Conservation (phyloP, 2,329 filamentous ascomycete species). For the Neoarthrinium moseri region DNA sequence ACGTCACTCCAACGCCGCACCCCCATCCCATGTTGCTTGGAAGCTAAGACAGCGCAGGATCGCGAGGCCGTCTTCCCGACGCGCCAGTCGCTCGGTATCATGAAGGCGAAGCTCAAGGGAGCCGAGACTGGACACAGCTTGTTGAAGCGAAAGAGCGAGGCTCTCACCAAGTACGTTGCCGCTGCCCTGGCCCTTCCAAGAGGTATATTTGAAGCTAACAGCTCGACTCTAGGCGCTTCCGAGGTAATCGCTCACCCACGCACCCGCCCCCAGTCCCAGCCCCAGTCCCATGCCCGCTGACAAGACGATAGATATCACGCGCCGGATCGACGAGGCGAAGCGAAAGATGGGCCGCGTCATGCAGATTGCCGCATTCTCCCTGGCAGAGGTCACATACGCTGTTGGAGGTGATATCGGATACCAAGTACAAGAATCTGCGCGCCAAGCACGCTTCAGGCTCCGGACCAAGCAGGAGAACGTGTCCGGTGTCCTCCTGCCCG, state of each 20-base stretch:
- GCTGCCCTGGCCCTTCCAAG: no score
- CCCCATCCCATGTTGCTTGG: no score
- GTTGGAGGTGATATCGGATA: constrained; percentile 95
- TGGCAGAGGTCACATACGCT: constrained; percentile 96
- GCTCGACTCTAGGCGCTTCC: constrained; percentile 79
- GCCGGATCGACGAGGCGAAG: constrained; percentile 97
- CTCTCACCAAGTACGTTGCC: constrained; percentile 80
- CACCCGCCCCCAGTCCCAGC: background rate
- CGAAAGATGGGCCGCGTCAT: constrained; percentile 99
- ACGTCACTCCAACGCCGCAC: constrained; percentile 19
- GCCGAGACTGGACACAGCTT: constrained; percentile 89
- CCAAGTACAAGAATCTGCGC: constrained; percentile 95
- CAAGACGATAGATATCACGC: constrained; percentile 75
- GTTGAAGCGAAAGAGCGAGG: constrained; percentile 96
- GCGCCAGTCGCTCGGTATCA: constrained; percentile 90
- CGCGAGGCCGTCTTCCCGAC: constrained; percentile 97
- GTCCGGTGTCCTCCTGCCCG: constrained; percentile 88
- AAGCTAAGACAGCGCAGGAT: constrained; percentile 54
- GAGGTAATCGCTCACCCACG: constrained; percentile 57
- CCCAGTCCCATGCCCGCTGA: no score
- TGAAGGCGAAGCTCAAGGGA: constrained; percentile 98
- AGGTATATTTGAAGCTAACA: constrained; percentile 12
- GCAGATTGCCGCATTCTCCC: constrained; percentile 97
- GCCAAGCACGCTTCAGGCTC: constrained; percentile 87
- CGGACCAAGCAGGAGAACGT: constrained; percentile 98